A percentile compares a stretch with the other conserved stretches of the same genome.
phyloP scores from a whole-genome alignment of 2,329 filamentous ascomycete species.

The Aciculosporium take region DNA sequence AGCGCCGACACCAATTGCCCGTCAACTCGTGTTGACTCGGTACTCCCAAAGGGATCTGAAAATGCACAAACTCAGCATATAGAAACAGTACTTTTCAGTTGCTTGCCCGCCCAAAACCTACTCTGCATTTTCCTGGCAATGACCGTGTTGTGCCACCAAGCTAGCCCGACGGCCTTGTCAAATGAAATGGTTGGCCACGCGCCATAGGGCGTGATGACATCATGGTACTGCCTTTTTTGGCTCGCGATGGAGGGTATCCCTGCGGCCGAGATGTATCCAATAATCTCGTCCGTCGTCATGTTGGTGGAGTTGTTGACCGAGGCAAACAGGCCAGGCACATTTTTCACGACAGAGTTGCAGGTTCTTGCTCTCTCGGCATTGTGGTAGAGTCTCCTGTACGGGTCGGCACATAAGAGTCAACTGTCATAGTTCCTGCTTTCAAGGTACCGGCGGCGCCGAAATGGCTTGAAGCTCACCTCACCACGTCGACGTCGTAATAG shows the following conservation, averaged over 20 bases:
- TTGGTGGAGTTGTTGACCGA: conserved; percentile 29
- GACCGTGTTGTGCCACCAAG: conserved; percentile 29
- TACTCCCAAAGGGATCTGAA: conserved; percentile 22
- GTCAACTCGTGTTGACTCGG: conserved; percentile 25
- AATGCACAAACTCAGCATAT: not conserved
- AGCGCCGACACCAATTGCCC: conserved; percentile 24
- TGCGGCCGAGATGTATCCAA: conserved; percentile 26
- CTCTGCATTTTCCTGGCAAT: conserved; percentile 29
- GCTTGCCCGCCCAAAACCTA: conserved; percentile 9
- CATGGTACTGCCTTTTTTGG: conserved; percentile 24
- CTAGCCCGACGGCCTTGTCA: conserved; percentile 23
- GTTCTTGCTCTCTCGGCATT: conserved; percentile 27
- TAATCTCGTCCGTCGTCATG: conserved; percentile 19
- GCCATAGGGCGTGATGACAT: conserved; percentile 27
- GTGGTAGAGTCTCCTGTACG: conserved; percentile 20
- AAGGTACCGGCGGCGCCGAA: too few relatives aligned
- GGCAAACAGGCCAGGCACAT: conserved; percentile 25
- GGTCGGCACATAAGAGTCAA: not conserved
- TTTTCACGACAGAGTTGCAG: conserved; percentile 25
- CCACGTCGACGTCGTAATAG: conserved; percentile 26
- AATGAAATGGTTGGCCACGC: conserved; percentile 24
- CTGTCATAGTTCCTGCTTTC: not conserved
- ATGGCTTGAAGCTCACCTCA: conserved; percentile 14
- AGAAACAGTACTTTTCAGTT: not conserved
- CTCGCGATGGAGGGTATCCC: conserved; percentile 26